These are phyloP conservation scores for Capsicum chinense DNA, from an alignment of 257 asterid species.

Conservation along the genomic window DNA sequence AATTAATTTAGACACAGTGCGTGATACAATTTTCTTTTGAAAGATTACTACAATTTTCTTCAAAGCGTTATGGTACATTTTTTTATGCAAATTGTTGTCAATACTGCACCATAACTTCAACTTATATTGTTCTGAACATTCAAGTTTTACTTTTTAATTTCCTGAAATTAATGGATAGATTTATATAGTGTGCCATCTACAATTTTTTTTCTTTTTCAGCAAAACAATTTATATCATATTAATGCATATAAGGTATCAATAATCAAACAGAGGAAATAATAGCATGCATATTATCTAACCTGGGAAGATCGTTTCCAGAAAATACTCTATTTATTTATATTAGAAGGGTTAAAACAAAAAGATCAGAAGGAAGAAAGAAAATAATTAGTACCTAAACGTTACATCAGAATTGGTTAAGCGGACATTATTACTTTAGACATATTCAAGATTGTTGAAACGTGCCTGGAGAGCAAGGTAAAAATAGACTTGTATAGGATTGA, in stretches of 20 bases:
- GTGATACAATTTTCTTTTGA: not conserved
- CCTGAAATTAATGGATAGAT: not conserved
- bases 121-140: not conserved
- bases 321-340: not conserved
- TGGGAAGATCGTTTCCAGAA: not conserved
- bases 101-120: not conserved
- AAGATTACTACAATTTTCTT: not conserved
- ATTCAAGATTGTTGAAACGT: slow-evolving; percentile 8
- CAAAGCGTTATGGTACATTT: too few relatives aligned
- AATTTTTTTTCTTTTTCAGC: not conserved
- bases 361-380: not conserved
- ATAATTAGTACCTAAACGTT: not conserved
- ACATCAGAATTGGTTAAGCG: not conserved
- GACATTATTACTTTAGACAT: not conserved
- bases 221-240: not conserved
- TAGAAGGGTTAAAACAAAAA: not conserved
- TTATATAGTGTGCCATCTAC: not conserved
- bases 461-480: not conserved
- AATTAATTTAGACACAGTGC: not conserved
- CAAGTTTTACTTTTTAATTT: not conserved
- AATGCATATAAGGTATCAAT: not conserved
- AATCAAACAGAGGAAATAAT: not conserved
- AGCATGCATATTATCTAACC: not conserved
- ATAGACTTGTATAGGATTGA: too few relatives aligned
- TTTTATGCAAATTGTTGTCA: not conserved